These are phyloP conservation scores for Acanthamoeba rhysodes DNA, from an alignment of 208 protist species.

Conservation along the genomic window DNA sequence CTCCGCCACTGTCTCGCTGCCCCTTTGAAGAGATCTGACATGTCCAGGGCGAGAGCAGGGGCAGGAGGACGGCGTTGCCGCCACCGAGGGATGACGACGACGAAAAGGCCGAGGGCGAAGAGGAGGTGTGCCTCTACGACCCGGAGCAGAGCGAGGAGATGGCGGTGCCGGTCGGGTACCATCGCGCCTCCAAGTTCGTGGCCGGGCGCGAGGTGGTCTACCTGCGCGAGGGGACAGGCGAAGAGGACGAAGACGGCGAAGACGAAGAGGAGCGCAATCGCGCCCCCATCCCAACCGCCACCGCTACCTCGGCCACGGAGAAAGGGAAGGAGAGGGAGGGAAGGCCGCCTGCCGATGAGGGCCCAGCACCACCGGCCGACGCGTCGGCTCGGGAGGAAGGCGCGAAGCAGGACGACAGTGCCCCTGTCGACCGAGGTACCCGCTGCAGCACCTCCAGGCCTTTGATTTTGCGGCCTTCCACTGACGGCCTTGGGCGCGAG, in stretches of 20 bases:
- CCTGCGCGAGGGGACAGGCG: neutral
- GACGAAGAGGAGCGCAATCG: neutral
- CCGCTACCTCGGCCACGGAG: neutral
- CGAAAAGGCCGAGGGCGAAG: neutral
- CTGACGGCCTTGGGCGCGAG: neutral
- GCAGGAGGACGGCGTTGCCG: no score
- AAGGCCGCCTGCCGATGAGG: neutral
- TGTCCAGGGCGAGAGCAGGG: neutral
- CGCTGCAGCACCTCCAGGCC: no score
- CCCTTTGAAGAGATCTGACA: neutral
- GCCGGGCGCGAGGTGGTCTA: neutral
- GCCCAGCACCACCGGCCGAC: no score
- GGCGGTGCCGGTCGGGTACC: neutral
- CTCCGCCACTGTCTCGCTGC: neutral
- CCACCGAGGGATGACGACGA: neutral
- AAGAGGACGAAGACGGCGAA: neutral
- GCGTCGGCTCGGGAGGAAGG: neutral
- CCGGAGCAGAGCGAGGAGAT: neutral
- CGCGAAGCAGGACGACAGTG: neutral
- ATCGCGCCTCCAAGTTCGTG: neutral
- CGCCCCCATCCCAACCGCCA: neutral
- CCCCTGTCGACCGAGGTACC: no score
- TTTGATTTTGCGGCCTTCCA: no score
- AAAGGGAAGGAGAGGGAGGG: neutral
- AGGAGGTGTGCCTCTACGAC: constrained; percentile 39